These are phyloP conservation scores for Claviceps humidiphila DNA, from an alignment of 2,329 filamentous ascomycete species.

Conservation along the genomic window DNA sequence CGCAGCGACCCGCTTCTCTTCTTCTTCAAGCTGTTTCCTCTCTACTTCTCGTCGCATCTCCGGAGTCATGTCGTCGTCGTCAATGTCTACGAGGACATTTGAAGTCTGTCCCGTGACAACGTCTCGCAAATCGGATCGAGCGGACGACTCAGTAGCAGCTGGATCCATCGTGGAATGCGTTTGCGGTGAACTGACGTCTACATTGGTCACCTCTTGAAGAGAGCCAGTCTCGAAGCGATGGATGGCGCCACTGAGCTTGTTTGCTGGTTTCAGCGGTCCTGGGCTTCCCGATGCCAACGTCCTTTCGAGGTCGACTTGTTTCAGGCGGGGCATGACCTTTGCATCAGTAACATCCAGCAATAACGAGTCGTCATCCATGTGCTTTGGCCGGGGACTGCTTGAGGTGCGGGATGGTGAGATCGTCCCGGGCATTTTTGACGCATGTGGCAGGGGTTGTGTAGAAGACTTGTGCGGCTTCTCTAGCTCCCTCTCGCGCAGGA, in stretches of 20 bases:
- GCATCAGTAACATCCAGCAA: constrained; percentile 61
- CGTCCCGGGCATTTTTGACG: neutral
- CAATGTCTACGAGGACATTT: constrained; percentile 46
- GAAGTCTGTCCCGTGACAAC: constrained; percentile 37
- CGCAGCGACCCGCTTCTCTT: constrained; percentile 79
- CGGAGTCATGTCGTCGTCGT: constrained; percentile 61
- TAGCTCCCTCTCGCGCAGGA: constrained; percentile 63
- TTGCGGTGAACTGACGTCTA: constrained; percentile 19
- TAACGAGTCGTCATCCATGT: constrained; percentile 46
- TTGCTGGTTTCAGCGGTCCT: constrained; percentile 71
- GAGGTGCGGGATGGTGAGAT: neutral
- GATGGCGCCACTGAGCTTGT: constrained; percentile 88
- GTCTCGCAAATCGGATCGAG: neutral
- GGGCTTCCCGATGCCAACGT: constrained; percentile 58
- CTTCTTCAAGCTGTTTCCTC: constrained; percentile 64
- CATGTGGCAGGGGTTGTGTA: neutral
- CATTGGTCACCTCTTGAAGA: constrained; percentile 15
- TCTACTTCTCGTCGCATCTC: constrained; percentile 88
- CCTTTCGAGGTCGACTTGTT: constrained; percentile 41
- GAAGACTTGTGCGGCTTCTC: constrained; percentile 22
- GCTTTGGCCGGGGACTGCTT: neutral
- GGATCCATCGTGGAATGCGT: neutral
- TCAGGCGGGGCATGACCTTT: constrained; percentile 37
- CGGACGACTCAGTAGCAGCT: too few relatives aligned
- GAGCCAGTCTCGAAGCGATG: constrained; percentile 65